Conservation (phyloP, 768 basidiomycete genomes). For the Mycena rosella region DNA sequence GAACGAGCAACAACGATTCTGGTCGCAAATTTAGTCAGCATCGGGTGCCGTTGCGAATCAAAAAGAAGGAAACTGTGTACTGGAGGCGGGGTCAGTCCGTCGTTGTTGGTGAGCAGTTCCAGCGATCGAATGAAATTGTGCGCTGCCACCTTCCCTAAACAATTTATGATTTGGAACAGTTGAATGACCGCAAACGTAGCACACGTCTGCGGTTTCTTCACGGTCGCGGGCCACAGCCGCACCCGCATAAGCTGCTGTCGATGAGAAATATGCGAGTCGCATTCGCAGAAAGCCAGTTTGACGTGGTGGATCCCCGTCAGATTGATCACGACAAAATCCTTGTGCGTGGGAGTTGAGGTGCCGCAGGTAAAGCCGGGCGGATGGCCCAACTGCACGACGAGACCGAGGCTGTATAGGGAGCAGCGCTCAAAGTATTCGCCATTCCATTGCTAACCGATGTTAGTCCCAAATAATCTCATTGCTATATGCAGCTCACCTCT, state of each 20-base stretch:
- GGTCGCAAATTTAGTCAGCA: background rate
- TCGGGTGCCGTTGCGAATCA: no score
- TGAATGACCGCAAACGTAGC: background rate
- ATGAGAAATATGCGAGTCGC: background rate
- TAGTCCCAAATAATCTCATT: background rate
- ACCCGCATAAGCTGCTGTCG: constrained; percentile 28
- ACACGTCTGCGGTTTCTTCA: background rate
- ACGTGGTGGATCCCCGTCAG: constrained; percentile 11
- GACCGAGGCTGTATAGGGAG: background rate
- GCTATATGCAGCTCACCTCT: background rate
- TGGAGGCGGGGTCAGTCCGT: background rate
- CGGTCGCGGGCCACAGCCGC: constrained; percentile 29
- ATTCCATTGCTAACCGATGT: constrained; percentile 20
- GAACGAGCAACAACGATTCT: background rate
- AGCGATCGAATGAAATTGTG: background rate
- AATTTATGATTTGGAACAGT: background rate
- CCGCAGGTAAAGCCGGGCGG: background rate
- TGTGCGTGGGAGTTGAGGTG: background rate
- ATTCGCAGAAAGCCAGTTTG: constrained; percentile 8
- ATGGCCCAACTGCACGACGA: constrained; percentile 20
- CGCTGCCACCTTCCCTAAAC: background rate
- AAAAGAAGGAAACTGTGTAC: background rate
- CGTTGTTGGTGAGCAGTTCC: constrained; percentile 1
- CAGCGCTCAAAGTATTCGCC: constrained; percentile 9
- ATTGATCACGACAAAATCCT: constrained; percentile 13